phyloP scores from a whole-genome alignment of 352 stramenopile species.

The Phytophthora pluvialis region DNA sequence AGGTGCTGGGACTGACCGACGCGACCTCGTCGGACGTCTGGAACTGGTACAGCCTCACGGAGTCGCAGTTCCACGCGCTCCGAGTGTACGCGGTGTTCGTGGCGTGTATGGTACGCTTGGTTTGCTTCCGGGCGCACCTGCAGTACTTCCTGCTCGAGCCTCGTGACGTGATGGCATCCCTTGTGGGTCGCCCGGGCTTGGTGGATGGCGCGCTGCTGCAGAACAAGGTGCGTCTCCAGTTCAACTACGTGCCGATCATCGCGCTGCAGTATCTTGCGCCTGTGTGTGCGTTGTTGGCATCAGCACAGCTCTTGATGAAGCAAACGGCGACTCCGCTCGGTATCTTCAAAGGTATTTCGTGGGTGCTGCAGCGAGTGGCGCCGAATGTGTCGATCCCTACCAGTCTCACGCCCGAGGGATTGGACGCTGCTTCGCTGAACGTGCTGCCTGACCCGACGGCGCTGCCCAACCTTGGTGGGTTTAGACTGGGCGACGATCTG shows the following conservation, averaged over 20 bases:
- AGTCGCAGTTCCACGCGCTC: constrained; percentile 61
- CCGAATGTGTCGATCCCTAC: constrained; percentile 23
- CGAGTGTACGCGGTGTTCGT: constrained; percentile 62
- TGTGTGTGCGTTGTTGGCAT: constrained; percentile 45
- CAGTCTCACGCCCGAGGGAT: constrained; percentile 22
- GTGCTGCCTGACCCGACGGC: constrained; percentile 44
- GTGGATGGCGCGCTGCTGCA: constrained; percentile 69
- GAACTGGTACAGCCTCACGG: constrained; percentile 52
- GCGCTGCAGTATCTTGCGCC: constrained; percentile 82
- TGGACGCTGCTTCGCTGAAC: constrained; percentile 30
- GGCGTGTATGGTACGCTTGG: constrained; percentile 52
- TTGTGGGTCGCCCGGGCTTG: constrained; percentile 54
- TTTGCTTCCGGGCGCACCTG: constrained; percentile 68
- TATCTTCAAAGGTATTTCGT: constrained; percentile 38
- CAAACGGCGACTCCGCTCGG: constrained; percentile 64
- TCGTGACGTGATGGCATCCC: constrained; percentile 67
- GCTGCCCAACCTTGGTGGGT: constrained; percentile 59
- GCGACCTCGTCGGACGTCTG: constrained; percentile 24
- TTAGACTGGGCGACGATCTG: constrained; percentile 65
- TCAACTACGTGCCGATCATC: constrained; percentile 85
- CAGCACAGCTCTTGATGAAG: constrained; percentile 55
- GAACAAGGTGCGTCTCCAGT: constrained; percentile 78
- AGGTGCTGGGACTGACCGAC: constrained; percentile 29
- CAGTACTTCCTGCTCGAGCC: constrained; percentile 83
- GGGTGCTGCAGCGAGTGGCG: constrained; percentile 34